phyloP scores from a whole-genome alignment of 2,329 filamentous ascomycete genomes.

The Dendrostoma leiphaemia region DNA sequence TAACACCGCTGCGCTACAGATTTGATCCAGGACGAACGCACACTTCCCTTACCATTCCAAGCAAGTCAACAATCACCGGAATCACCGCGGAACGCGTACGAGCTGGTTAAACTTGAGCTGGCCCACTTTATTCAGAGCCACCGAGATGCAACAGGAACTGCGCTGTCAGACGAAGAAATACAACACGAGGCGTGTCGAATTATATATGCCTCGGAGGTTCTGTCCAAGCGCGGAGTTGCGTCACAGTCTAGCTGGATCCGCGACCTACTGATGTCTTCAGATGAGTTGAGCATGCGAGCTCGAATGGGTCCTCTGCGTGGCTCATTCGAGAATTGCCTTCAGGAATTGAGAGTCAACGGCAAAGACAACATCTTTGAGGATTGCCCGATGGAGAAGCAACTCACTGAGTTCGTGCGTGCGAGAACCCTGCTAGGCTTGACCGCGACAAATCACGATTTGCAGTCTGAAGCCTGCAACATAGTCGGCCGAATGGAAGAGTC shows the following conservation, averaged over 20 bases:
- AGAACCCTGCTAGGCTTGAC: constrained; percentile 55
- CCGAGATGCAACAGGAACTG: constrained; percentile 36
- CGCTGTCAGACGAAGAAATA: constrained; percentile 51
- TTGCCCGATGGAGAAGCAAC: constrained; percentile 53
- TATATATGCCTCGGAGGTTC: constrained; percentile 52
- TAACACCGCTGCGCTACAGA: constrained; percentile 37
- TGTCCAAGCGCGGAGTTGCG: constrained; percentile 37
- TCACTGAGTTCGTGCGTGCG: constrained; percentile 52
- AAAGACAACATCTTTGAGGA: constrained; percentile 56
- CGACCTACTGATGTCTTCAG: constrained; percentile 54
- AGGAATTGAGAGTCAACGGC: constrained; percentile 53
- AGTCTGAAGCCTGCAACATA: constrained; percentile 57
- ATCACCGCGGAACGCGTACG: constrained; percentile 57
- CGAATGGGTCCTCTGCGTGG: constrained; percentile 47
- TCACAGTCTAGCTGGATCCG: constrained; percentile 52
- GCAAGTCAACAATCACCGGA: constrained; percentile 43
- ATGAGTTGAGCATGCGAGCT: constrained; percentile 40
- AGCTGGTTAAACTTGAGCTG: constrained; percentile 58
- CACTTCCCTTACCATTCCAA: constrained; percentile 52
- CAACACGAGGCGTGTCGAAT: constrained; percentile 59
- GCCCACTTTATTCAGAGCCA: constrained; percentile 49
- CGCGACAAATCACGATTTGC: constrained; percentile 58
- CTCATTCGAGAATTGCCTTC: constrained; percentile 45
- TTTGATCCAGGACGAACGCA: constrained; percentile 63
- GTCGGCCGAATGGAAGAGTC: constrained; percentile 55